Conservation (phyloP, 202 grass and related monocot genomes). For the Saccharum hybrid region DNA sequence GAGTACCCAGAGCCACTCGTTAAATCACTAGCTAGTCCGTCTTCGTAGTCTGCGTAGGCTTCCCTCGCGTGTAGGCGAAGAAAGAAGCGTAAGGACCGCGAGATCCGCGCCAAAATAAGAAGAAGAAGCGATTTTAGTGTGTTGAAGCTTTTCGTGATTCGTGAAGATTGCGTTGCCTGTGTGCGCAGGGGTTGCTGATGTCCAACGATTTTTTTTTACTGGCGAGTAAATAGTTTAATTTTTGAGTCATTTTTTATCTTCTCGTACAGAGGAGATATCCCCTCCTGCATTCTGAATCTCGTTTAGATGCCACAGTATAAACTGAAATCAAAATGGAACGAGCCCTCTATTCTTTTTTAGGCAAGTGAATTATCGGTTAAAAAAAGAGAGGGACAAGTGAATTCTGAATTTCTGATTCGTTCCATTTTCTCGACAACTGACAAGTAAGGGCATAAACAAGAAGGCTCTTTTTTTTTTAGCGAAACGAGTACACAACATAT, state of each 20-base stretch:
- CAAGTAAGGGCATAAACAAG: slow-evolving; percentile 14
- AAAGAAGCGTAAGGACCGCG: neutral
- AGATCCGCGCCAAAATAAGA: neutral
- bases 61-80: neutral
- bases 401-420: neutral
- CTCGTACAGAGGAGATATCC: neutral
- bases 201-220: neutral
- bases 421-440: neutral
- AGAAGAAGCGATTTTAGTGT: neutral
- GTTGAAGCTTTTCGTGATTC: neutral
- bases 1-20: neutral
- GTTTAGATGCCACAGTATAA: slow-evolving; percentile 10
- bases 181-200: neutral
- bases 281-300: neutral
- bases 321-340: neutral
- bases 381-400: neutral
- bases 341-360: neutral
- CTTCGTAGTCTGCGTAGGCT: neutral
- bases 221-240: neutral
- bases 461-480: neutral
- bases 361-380: neutral
- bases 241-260: neutral
- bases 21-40: neutral
- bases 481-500: neutral
- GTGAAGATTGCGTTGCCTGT: neutral